Base-by-base conservation (phyloP, 257 asterid genomes). In the Oldenlandia corymbosa region DNA sequence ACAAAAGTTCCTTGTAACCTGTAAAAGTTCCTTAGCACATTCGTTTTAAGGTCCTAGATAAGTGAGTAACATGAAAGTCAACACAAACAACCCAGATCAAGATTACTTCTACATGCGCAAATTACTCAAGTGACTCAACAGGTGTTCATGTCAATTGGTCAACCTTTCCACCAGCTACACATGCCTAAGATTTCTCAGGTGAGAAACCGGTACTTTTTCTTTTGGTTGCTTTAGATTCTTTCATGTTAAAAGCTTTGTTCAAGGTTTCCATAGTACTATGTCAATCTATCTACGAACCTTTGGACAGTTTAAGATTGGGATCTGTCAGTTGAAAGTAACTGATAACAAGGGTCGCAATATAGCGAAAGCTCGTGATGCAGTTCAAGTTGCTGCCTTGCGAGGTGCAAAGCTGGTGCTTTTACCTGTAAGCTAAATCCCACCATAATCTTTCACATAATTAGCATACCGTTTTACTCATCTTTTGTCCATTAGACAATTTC, bases 261-360 rank as follows among this genome's bases (percentile, higher is more conserved):
- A 37, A 37, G 28, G 26, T 20, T 58, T 47, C 21, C 21, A 26
- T 53, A 10, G 48, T 34, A 9, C 6, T 34, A 9, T 34, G 16
- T 56, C 37, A 28, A n/a, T 42, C 50, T 13, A 1, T n/a, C 58
- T 56, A 16, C 30, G 23, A 1, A 28, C 32, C 14, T 37, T 34
- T 12, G 12, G 49, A 34, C 62, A 81, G 76, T 69, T 78, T 64
- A 81, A 75, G 81, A 70, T 80, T 66, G 83, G 83, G 24, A 71
- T 80, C 10, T 71, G 81, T 51, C 85, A 80, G 69, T 63, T 77
- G 57, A 59, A 71, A 21, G 83, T 78, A 55, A 57, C 71, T 4
- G 26, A 70, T 32, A 69, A 81, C 64, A 78, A 78, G 71, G 68
- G 58, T 37, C 48, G 9, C 20, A 81, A 77, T 62, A 53, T 71